Base-by-base conservation (phyloP, 1,284 basidiomycete genomes). In the Pascua sp. region DNA sequence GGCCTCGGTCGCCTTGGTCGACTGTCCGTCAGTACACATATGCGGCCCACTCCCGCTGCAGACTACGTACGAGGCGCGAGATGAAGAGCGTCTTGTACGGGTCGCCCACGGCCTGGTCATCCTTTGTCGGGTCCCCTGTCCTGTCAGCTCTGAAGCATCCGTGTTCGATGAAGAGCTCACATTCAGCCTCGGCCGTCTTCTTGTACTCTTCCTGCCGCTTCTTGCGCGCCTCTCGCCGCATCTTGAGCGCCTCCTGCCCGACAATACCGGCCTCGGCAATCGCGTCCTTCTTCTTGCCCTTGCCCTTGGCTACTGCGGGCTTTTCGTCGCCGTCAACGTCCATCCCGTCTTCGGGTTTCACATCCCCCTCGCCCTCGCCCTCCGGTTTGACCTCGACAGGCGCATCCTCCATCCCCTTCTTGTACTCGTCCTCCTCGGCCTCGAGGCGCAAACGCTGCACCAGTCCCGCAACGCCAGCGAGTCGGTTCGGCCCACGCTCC, bases 21-120 rank as follows among this genome's bases (percentile, higher is more conserved):
- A 88, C 65, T 55, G 40, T 16, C 49, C 43, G 24, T 32, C 24
- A 32, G 24, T 42, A 42, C 43, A n/a, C 13, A 17, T 17, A 7
- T 11, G 1, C 48, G 1, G 7, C 8, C 8, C 24, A 32, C n/a
- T n/a, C n/a, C n/a, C n/a, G n/a, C n/a, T n/a, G n/a, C n/a, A 32
- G 24, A 32, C 24, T 5, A 76, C 83, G 50, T 72, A 92, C 91
- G 71, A 99, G 79, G 62, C 94, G 86, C 32, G 93, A 89, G 60
- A 98, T 91, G 78, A 99, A 99, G 11, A 99, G 81, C 0, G 96
- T 98, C 77, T 98, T 98, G 81, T 98, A 99, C 5, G 96, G 95
- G 71, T 99, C 96, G 1, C 96, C 94, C 38, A 87, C 82, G n/a
- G 92, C 94, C 71, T 96, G 85, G n/a, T 87, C 62, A 69, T 99